phyloP scores from a whole-genome alignment of 2,329 filamentous ascomycete genomes.

The Truncatella angustata region DNA sequence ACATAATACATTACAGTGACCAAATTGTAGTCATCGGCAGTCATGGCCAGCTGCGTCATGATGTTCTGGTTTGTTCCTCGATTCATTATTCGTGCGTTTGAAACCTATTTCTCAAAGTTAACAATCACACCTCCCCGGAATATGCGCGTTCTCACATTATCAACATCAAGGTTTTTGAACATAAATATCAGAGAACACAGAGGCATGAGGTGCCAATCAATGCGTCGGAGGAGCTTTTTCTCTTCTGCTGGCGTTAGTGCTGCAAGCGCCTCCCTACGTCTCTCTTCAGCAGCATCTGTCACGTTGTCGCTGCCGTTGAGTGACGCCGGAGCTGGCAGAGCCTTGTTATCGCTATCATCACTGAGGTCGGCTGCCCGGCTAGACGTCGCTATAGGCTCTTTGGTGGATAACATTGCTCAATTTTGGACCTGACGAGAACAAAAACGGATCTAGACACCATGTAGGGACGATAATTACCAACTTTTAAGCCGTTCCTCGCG shows the following conservation, averaged over 20 bases:
- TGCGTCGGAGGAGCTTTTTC: constrained; percentile 39
- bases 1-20: constrained; percentile 39
- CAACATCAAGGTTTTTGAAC: constrained; percentile 37
- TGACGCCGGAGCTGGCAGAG: background rate
- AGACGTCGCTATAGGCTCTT: background rate
- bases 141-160: constrained; percentile 31
- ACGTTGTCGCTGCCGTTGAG: background rate
- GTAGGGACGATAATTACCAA: background rate
- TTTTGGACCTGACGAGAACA: background rate
- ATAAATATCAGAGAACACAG: constrained; percentile 39
- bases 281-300: background rate
- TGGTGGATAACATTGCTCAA: background rate
- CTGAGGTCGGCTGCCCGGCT: background rate
- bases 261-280: background rate
- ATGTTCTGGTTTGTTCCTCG: constrained; percentile 38
- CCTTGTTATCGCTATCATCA: background rate
- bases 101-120: constrained; percentile 21
- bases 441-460: background rate
- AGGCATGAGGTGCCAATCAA: constrained; percentile 41
- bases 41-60: constrained; percentile 37
- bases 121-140: background rate
- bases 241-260: constrained; percentile 38
- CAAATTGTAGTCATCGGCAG: constrained; percentile 38
- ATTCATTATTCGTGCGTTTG: constrained; percentile 44
- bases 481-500: background rate